Evolutionary conservation across 129 eudicot species (phyloP), one percentile per base, ranked within the genome.

Genomic region (Chrysanthemum lavandulifolium): DNA sequence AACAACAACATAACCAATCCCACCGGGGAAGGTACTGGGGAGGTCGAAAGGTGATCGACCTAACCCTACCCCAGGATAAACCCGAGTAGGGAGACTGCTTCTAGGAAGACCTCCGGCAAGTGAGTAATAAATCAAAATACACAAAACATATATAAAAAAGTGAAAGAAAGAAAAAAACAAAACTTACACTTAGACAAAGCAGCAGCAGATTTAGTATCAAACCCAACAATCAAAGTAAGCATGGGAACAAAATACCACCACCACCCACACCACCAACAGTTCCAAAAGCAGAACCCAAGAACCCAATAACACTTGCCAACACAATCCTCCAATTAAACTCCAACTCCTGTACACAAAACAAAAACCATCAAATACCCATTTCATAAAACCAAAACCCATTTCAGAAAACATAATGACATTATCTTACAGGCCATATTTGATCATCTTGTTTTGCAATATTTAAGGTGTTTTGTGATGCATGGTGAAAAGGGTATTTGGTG

Each of bases 231-330:
- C 40, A 94, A 76, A 52, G 89, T 88, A 55, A 94, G 89, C 99
- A 88, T 86, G 2, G 99, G 99, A 65, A 90, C 97, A 72, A 90
- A 78, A 94, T 94, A 76, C 99, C 99, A 11, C 99, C 99, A 4
- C 99, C 99, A 43, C 99, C 99, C 70, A 95, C 96, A 1, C 99
- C 99, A 14, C 99, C 97, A 49, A 95, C 99, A 9, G 96, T 90
- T 1, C 97, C 97, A 51, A 86, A 95, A 0, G 96, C 97, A 21
- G 99, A 95, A 6, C 97, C 99, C 79, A 86, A 70, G 67, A 95
- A 95, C 55, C 97, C 99, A 23, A 90, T 88, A 21, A 91, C 71
- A 7, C 91, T 90, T 2, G 99, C 97, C 78, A 91, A 66, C 54
- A 74, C 87, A 65, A 88, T 69, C 68, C 89, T 86, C 99, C 99